These are phyloP conservation scores for Salvia hispanica DNA, from an alignment of 257 asterid genomes.

Conservation along the genomic window DNA sequence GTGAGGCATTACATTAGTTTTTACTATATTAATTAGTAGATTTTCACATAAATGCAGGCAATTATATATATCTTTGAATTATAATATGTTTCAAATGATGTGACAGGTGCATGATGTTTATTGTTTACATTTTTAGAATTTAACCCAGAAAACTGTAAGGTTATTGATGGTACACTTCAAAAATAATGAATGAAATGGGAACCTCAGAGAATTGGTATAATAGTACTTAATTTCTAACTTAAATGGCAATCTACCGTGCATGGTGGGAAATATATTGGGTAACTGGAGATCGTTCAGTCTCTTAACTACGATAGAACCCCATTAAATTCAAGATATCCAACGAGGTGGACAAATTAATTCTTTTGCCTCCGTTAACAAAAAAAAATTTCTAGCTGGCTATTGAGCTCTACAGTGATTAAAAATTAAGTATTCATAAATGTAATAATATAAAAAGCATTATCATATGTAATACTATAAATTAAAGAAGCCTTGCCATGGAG, in stretches of 20 bases:
- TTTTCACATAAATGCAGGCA: constrained; percentile 5
- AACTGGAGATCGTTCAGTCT: background rate
- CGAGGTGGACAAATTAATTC: no score
- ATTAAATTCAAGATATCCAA: no score
- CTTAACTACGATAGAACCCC: background rate
- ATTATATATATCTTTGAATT: background rate
- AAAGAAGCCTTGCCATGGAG: no score
- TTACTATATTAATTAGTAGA: constrained; percentile 26
- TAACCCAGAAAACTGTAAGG: constrained; percentile 6
- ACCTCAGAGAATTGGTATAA: no score
- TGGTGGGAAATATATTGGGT: background rate
- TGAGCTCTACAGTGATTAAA: no score
- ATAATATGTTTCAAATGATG: background rate
- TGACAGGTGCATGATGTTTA: constrained; percentile 6
- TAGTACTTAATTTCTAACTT: no score
- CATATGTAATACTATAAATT: no score
- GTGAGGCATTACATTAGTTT: constrained; percentile 7
- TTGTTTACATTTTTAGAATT: background rate
- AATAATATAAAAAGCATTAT: no score
- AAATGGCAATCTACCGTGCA: background rate
- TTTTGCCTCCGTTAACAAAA: no score
- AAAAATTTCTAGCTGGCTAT: no score
- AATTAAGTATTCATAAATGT: no score
- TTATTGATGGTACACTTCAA: constrained; percentile 2
- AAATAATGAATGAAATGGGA: background rate